A percentile compares a stretch with the other conserved stretches of the same genome.
Evolutionary conservation across 768 basidiomycete species (phyloP).

Genomic region (Collybia nuda): DNA sequence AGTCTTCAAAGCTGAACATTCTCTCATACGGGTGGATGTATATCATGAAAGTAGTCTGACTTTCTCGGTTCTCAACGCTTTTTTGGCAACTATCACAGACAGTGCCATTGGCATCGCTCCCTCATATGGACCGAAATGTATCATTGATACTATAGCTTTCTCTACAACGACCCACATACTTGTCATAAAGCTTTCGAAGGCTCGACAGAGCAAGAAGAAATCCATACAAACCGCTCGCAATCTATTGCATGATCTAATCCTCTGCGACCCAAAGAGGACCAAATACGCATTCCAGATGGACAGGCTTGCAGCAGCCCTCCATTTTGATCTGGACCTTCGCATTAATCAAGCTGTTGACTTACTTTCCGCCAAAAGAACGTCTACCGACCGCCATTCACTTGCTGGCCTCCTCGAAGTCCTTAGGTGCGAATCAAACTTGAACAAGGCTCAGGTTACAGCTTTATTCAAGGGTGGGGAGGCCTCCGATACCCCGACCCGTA

Average conservation of each 20-base stretch:
- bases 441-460: slow-evolving; percentile 20
- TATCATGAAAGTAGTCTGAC: slow-evolving; percentile 24
- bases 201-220: not conserved
- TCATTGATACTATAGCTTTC: slow-evolving; percentile 37
- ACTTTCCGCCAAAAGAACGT: slow-evolving; percentile 25
- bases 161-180: slow-evolving; percentile 34
- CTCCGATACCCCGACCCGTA: slow-evolving; percentile 4
- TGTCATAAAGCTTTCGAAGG: slow-evolving; percentile 27
- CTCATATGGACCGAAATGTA: slow-evolving; percentile 31
- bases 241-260: slow-evolving; percentile 28
- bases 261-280: slow-evolving; percentile 22
- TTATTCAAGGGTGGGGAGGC: slow-evolving; percentile 30
- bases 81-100: slow-evolving; percentile 25
- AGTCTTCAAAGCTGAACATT: slow-evolving; percentile 25
- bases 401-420: slow-evolving; percentile 32
- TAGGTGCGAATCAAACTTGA: slow-evolving; percentile 31
- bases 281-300: slow-evolving; percentile 51
- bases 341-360: slow-evolving; percentile 40
- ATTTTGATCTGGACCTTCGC: slow-evolving; percentile 33
- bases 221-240: slow-evolving; percentile 7
- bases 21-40: slow-evolving; percentile 24
- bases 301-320: slow-evolving; percentile 36
- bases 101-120: slow-evolving; percentile 41
- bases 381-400: slow-evolving; percentile 26
- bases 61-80: slow-evolving; percentile 18